These are phyloP conservation scores for Lojkania enalia DNA, from an alignment of 2,329 filamentous ascomycete genomes.

Conservation along the genomic window DNA sequence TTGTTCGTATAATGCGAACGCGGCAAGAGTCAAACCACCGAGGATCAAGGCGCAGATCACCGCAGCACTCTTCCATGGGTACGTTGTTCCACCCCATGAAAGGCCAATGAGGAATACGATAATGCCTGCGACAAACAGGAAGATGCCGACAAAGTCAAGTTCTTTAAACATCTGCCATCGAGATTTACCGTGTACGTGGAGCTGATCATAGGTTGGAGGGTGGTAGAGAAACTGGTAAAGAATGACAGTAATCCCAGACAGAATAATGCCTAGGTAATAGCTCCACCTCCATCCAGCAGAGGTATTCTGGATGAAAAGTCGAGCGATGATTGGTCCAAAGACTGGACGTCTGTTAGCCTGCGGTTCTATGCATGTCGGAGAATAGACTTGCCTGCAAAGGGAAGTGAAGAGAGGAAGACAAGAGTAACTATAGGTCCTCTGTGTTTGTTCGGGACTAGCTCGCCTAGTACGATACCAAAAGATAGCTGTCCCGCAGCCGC, in stretches of 20 bases:
- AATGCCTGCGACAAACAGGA: slow-evolving; percentile 49
- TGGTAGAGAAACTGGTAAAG: slow-evolving; percentile 54
- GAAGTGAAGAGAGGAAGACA: slow-evolving; percentile 27
- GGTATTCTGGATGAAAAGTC: slow-evolving; percentile 47
- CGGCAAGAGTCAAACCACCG: slow-evolving; percentile 28
- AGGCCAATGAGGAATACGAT: slow-evolving; percentile 51
- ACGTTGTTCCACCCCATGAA: slow-evolving; percentile 47
- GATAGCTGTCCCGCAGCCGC: slow-evolving; percentile 32
- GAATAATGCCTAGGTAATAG: slow-evolving; percentile 55
- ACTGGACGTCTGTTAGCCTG: slow-evolving; percentile 18
- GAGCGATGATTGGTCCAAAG: slow-evolving; percentile 55
- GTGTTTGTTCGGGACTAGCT: slow-evolving; percentile 43
- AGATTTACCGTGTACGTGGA: slow-evolving; percentile 36
- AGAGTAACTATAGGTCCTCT: slow-evolving; percentile 32
- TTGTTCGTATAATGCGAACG: slow-evolving; percentile 23
- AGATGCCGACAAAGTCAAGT: slow-evolving; percentile 52
- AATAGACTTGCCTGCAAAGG: slow-evolving; percentile 32
- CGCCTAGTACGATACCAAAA: slow-evolving; percentile 31
- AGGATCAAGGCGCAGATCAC: slow-evolving; percentile 25
- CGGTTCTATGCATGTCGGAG: not conserved
- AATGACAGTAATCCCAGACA: slow-evolving; percentile 45
- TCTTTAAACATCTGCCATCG: slow-evolving; percentile 29
- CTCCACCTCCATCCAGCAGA: slow-evolving; percentile 45
- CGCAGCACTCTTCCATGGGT: slow-evolving; percentile 31
- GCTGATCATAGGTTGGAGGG: slow-evolving; percentile 49